Evolutionary conservation across 805 yeast genomes (phyloP).

Genomic region (Wickerhamomyces chambardii): DNA sequence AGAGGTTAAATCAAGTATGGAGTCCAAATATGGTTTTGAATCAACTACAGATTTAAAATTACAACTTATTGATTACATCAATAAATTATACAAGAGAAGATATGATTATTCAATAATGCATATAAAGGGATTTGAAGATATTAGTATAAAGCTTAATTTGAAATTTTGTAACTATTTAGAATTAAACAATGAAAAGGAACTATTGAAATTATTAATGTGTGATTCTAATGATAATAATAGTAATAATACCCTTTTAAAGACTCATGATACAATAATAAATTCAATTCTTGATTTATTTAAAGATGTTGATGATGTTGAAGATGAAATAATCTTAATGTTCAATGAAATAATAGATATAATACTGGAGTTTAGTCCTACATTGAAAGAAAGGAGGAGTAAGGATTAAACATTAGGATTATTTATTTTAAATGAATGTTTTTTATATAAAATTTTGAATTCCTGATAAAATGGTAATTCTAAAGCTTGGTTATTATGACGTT

Average conservation of each 20-base stretch:
- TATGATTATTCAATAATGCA: slow-evolving; percentile 1
- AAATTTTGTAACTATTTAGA: neutral
- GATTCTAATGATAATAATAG: neutral
- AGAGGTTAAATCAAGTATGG: neutral
- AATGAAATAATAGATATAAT: neutral
- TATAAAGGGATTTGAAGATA: slow-evolving; percentile 3
- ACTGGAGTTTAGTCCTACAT: neutral
- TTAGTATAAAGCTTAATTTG: neutral
- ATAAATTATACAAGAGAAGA: slow-evolving; percentile 1
- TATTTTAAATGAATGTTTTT: no score
- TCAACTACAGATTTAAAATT: neutral
- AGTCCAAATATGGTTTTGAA: neutral
- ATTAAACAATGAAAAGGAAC: slow-evolving; percentile 4
- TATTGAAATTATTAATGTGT: neutral
- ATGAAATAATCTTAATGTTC: slow-evolving; percentile 4
- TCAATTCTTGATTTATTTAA: slow-evolving; percentile 4
- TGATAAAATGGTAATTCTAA: no score
- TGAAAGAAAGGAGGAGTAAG: no score
- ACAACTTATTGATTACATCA: neutral
- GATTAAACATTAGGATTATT: no score
- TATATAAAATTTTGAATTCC: no score
- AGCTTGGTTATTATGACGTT: no score
- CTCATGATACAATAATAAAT: slow-evolving; percentile 1
- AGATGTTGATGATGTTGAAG: slow-evolving; percentile 5
- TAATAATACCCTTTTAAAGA: no score